Evolutionary conservation across 805 yeast genomes (phyloP).

Genomic region (Candida ovalis): DNA sequence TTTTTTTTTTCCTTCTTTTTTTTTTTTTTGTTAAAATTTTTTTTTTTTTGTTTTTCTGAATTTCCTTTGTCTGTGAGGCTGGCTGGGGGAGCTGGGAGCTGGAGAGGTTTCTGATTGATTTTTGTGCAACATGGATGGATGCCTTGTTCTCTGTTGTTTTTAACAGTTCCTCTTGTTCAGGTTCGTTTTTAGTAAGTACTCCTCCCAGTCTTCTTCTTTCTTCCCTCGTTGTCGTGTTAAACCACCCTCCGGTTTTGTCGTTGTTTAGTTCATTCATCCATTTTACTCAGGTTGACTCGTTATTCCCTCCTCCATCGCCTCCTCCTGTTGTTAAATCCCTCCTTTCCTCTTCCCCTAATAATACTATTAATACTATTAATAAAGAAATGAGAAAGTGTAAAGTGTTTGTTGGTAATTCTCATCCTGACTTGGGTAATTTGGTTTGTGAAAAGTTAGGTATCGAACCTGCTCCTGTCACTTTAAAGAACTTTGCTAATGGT

Average conservation of each 20-base stretch:
- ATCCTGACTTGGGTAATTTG: slow-evolving; percentile 86
- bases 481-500: slow-evolving; percentile 93
- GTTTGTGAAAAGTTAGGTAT: slow-evolving; percentile 91
- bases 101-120: no score
- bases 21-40: no score
- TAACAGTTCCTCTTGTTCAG: background rate
- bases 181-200: background rate
- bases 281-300: background rate
- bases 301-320: background rate
- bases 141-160: no score
- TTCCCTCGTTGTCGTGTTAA: no score
- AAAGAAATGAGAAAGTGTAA: slow-evolving; percentile 88
- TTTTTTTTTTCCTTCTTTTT: no score
- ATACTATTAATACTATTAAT: no score
- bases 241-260: background rate
- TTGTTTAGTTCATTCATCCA: background rate
- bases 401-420: slow-evolving; percentile 94
- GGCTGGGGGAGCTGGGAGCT: no score
- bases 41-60: no score
- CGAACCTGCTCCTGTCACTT: slow-evolving; percentile 87
- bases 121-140: no score
- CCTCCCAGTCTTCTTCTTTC: background rate
- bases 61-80: no score
- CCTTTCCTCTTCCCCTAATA: background rate
- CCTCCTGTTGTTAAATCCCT: background rate